Base-by-base conservation (phyloP, 495 filamentous ascomycete species). In the Penicillium macrosclerotiorum region DNA sequence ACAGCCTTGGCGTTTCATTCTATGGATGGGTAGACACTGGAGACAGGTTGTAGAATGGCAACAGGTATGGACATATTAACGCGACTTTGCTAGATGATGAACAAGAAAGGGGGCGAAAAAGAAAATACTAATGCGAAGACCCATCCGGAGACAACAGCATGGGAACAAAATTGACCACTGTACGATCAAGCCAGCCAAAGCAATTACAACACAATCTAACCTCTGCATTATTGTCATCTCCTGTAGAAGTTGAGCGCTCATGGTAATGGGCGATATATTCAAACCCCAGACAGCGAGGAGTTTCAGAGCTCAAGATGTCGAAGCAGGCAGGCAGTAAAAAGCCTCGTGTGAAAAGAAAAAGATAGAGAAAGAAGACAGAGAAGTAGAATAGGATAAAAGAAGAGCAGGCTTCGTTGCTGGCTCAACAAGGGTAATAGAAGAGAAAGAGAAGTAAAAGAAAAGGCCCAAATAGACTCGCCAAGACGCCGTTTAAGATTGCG, bases 401-500 rank as follows among this genome's bases (percentile, higher is more conserved):
- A 27, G 14, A 30, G 25, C 25, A 29, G 5, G 25, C 25, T 6
- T n/a, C n/a, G n/a, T n/a, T n/a, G 25, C 25, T 29, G 25, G 11
- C 5, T 5, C 25, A 37, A 36, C 35, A n/a, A 37, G 8, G 35
- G 35, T 18, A 37, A 37, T 20, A 14, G 27, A 14, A 9, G 37
- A 7, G 23, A 40, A 14, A 9, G 37, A 7, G 9, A 18, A 27
- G 23, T 7, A 29, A 16, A 30, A 30, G 16, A 4, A 16, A 13
- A 9, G 14, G 5, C 0, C 23, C 37, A 3, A 41, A 30, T 33
- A 20, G n/a, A 41, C 25, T 53, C 45, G 45, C 50, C 49, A 31
- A 49, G 37, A 57, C 54, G 45, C 54, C 54, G 7, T 48, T 18
- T 33, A 43, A 17, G 30, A 36, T 44, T 52, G 39, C 17, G 26